These are phyloP conservation scores for Pachysolen tannophilus DNA, from an alignment of 805 yeast genomes.

Conservation along the genomic window DNA sequence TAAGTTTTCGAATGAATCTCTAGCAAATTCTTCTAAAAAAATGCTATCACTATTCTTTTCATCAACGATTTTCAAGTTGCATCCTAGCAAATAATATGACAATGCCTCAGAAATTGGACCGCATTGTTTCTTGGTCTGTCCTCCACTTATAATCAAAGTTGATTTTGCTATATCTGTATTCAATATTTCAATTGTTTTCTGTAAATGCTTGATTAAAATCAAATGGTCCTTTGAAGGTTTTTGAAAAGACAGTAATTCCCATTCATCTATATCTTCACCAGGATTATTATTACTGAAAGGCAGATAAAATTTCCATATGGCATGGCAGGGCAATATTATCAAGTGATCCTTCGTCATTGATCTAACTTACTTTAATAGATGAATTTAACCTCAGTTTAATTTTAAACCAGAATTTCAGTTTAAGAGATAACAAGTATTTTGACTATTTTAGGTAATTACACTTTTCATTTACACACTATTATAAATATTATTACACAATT, in stretches of 20 bases:
- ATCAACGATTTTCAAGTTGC: conserved; percentile 20
- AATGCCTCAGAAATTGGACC: conserved; percentile 54
- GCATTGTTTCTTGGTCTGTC: conserved; percentile 54
- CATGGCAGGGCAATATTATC: conserved; percentile 32
- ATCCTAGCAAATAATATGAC: conserved; percentile 44
- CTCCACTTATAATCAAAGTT: conserved; percentile 42
- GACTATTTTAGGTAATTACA: too few species aligned
- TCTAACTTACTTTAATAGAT: too few species aligned
- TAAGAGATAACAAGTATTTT: too few species aligned
- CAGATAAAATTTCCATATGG: conserved; percentile 40
- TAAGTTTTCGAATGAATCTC: conserved; percentile 77
- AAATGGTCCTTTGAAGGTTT: conserved; percentile 60
- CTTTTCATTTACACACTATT: too few species aligned
- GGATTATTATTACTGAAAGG: conserved; percentile 18
- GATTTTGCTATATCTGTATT: conserved; percentile 19
- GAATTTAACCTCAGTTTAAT: too few species aligned
- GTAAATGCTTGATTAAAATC: conserved; percentile 56
- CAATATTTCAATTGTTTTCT: conserved; percentile 31
- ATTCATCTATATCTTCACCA: conserved; percentile 45
- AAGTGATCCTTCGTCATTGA: too few species aligned
- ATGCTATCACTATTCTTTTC: conserved; percentile 18
- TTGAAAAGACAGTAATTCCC: conserved; percentile 67
- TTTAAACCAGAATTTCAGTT: too few species aligned
- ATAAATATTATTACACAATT: too few species aligned
- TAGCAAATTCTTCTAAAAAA: conserved; percentile 59